These are phyloP conservation scores for Rhizopus arrhizus DNA, from an alignment of 371 early-diverging fungal species.

Conservation along the genomic window DNA sequence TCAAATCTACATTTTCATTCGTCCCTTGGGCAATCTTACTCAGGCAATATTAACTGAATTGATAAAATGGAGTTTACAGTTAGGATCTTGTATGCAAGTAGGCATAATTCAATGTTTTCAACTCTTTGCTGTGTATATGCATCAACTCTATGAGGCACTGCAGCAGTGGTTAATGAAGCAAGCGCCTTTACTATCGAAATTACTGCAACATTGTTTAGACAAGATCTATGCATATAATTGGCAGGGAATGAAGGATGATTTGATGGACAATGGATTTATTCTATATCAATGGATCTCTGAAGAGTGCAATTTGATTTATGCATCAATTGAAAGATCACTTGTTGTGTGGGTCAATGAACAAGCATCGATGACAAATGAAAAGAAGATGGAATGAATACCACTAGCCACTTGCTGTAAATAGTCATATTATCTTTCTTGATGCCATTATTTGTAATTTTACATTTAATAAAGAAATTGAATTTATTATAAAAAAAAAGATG, in stretches of 20 bases:
- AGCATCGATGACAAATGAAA: not conserved
- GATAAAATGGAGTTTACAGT: no score
- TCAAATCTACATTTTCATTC: no score
- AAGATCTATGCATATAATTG: slow-evolving; percentile 14
- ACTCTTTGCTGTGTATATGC: not conserved
- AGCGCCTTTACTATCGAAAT: slow-evolving; percentile 19
- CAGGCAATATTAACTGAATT: no score
- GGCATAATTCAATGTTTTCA: not conserved
- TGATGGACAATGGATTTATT: not conserved
- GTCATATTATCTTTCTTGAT: not conserved
- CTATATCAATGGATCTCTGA: slow-evolving; percentile 15
- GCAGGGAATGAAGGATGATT: slow-evolving; percentile 1
- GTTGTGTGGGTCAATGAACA: slow-evolving; percentile 23
- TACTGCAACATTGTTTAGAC: slow-evolving; percentile 2
- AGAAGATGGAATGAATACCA: not conserved
- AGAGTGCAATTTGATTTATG: slow-evolving; percentile 11
- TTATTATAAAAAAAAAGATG: no score
- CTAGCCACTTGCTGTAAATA: not conserved
- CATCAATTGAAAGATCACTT: slow-evolving; percentile 25
- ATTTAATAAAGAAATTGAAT: no score
- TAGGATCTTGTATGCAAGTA: not conserved
- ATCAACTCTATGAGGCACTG: not conserved
- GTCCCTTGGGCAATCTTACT: no score
- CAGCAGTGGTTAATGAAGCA: slow-evolving; percentile 20
- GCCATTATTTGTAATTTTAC: no score